Percentiles rank a stretch among this genome's conserved stretches.
Evolutionary conservation across 768 basidiomycete genomes (phyloP).

Genomic region (Saitozyma sp.): DNA sequence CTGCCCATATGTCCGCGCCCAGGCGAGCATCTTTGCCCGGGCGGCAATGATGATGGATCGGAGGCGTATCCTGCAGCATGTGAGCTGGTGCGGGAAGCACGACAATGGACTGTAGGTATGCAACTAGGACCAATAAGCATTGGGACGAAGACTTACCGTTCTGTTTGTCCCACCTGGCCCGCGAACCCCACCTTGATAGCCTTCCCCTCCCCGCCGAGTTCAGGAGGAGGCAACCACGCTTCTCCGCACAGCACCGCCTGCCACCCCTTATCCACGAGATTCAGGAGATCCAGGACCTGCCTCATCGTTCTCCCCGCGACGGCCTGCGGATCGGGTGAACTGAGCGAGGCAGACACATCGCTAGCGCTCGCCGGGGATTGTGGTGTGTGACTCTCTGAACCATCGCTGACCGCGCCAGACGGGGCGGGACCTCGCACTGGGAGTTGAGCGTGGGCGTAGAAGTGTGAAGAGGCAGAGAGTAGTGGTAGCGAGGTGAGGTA

Average conservation of each 20-base stretch:
- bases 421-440: too few species aligned
- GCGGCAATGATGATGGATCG: slow-evolving; percentile 29
- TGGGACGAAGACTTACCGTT: slow-evolving; percentile 16
- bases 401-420: background rate
- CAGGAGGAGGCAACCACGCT: slow-evolving; percentile 16
- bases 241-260: slow-evolving; percentile 22
- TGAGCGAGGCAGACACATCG: too few species aligned
- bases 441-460: too few species aligned
- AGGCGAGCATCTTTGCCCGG: slow-evolving; percentile 28
- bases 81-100: background rate
- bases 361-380: too few species aligned
- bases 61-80: slow-evolving; percentile 24
- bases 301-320: slow-evolving; percentile 15
- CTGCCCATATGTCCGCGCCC: slow-evolving; percentile 34
- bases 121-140: background rate
- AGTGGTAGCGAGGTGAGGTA: slow-evolving; percentile 28
- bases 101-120: background rate
- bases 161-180: slow-evolving; percentile 14
- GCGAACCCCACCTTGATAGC: slow-evolving; percentile 9
- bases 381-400: background rate
- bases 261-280: slow-evolving; percentile 29
- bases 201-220: slow-evolving; percentile 4
- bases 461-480: background rate
- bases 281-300: slow-evolving; percentile 16
- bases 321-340: background rate